Conservation (phyloP, 257 asterid species). For the Solanum commersonii region DNA sequence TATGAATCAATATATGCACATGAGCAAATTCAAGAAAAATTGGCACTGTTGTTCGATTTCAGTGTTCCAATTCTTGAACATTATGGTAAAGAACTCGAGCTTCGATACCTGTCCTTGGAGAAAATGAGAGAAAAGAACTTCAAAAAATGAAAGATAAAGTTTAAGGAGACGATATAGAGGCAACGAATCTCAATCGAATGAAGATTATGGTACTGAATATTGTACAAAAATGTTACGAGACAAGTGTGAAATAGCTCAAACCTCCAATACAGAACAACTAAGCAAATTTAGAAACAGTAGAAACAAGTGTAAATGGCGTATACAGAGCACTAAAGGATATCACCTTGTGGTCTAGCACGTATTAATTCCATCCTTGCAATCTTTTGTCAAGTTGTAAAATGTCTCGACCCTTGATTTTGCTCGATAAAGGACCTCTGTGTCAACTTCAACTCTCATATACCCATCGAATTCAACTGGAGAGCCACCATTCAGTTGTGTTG, state of each 20-base stretch:
- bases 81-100: neutral
- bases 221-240: neutral
- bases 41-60: neutral
- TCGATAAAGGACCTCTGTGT: conserved; percentile 83
- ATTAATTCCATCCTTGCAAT: conserved; percentile 91
- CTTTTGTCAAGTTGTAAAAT: conserved; percentile 68
- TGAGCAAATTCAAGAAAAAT: neutral
- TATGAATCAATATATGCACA: neutral
- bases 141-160: neutral
- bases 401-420: conserved; percentile 85
- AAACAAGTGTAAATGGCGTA: neutral
- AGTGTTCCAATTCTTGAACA: neutral
- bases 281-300: neutral
- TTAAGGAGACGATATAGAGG: neutral
- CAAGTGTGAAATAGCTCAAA: neutral
- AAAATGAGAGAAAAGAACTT: neutral
- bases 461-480: conserved; percentile 79
- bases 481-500: conserved; percentile 48
- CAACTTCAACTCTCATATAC: conserved; percentile 92
- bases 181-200: neutral
- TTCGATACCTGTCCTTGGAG: neutral
- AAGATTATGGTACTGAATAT: neutral
- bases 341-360: conserved; percentile 42
- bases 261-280: neutral
- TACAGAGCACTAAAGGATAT: neutral